phyloP scores from a whole-genome alignment of 805 yeast species.

The Yamadazyma olivae region DNA sequence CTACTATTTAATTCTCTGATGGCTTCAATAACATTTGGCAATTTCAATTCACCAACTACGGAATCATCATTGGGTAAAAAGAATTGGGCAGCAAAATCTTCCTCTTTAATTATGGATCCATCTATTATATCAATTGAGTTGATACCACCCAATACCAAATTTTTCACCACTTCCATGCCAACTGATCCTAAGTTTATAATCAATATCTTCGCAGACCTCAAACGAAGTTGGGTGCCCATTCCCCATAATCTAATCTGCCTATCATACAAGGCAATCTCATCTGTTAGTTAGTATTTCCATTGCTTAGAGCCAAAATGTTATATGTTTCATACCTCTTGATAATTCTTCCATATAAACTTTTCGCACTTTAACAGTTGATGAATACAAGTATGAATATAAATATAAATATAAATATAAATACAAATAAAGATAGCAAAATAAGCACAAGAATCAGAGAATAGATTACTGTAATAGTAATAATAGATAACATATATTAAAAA shows the following conservation, averaged over 20 bases:
- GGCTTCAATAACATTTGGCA: conserved; percentile 51
- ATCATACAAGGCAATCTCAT: conserved; percentile 89
- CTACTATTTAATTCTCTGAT: conserved; percentile 78
- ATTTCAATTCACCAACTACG: conserved; percentile 55
- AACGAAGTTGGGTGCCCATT: conserved; percentile 77
- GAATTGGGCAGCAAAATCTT: conserved; percentile 73
- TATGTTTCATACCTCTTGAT: conserved; percentile 13
- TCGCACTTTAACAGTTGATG: background rate
- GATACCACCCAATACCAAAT: conserved; percentile 83
- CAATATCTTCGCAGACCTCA: conserved; percentile 70
- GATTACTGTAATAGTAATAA: too few species aligned
- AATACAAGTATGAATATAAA: background rate
- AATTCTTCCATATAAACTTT: conserved; percentile 5
- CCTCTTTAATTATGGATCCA: conserved; percentile 46
- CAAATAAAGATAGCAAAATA: too few species aligned
- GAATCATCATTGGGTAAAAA: conserved; percentile 53
- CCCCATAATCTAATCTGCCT: conserved; percentile 97
- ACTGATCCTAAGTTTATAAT: conserved; percentile 72
- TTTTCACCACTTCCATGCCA: conserved; percentile 81
- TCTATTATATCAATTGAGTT: conserved; percentile 77
- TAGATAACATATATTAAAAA: too few species aligned
- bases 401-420: too few species aligned
- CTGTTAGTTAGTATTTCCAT: conserved; percentile 27
- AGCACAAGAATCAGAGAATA: too few species aligned
- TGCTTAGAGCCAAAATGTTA: background rate